A percentile compares a stretch with the other conserved stretches of the same genome.
phyloP scores from a whole-genome alignment of 1,284 basidiomycete genomes.

The Albatrellus sp. region DNA sequence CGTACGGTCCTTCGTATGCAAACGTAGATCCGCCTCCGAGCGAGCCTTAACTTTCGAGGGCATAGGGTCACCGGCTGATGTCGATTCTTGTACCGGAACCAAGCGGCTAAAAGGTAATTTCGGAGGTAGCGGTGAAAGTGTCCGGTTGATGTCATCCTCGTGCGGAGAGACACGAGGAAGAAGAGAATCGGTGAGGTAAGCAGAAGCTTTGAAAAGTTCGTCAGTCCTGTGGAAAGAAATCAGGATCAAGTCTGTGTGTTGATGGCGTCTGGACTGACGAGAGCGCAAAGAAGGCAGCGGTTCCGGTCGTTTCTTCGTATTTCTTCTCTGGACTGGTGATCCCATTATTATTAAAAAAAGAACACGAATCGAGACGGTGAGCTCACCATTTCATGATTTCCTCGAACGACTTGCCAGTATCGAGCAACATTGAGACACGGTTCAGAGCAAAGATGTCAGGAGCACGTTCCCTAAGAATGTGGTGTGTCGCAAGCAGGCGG shows the following conservation, averaged over 20 bases:
- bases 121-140: not conserved
- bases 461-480: conserved; percentile 48
- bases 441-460: conserved; percentile 61
- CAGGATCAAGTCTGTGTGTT: not conserved
- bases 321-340: conserved; percentile 37
- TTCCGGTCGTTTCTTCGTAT: conserved; percentile 48
- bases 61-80: too few relatives aligned
- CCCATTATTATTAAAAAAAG: not conserved
- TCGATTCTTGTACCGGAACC: too few relatives aligned
- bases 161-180: conserved; percentile 10
- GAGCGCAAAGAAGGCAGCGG: conserved; percentile 53
- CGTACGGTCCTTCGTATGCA: too few relatives aligned
- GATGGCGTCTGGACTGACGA: conserved; percentile 28
- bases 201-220: conserved; percentile 59
- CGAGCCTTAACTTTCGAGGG: too few relatives aligned
- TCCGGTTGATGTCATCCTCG: not conserved
- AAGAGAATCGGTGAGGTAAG: conserved; percentile 54
- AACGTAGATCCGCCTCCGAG: too few relatives aligned
- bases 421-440: conserved; percentile 51
- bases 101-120: too few relatives aligned
- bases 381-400: conserved; percentile 21
- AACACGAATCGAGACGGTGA: too few relatives aligned
- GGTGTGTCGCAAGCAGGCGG: conserved; percentile 60
- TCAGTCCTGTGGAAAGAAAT: conserved; percentile 35
- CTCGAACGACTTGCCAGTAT: conserved; percentile 41